phyloP scores from a whole-genome alignment of 2,329 filamentous ascomycete genomes.

The Aspergillus sp. region DNA sequence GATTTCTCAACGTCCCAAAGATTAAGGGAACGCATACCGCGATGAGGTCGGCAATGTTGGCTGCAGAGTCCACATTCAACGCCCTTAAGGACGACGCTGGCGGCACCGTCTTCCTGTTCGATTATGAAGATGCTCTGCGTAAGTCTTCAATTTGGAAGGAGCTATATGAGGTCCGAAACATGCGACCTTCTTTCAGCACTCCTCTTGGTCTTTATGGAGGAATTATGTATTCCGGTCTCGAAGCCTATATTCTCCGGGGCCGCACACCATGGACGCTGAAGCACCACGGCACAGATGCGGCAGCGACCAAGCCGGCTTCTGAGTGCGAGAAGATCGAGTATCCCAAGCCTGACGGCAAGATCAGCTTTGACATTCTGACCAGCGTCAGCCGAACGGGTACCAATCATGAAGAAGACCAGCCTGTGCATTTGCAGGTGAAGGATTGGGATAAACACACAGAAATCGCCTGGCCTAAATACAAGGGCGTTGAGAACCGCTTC shows the following conservation, averaged over 20 bases:
- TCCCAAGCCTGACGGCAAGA: conserved; percentile 90
- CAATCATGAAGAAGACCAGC: conserved; percentile 98
- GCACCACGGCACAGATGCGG: conserved; percentile 76
- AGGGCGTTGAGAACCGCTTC: conserved; percentile 94
- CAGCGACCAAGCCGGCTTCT: conserved; percentile 75
- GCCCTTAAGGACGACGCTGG: conserved; percentile 62
- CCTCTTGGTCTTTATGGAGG: conserved; percentile 87
- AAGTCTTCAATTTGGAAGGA: conserved; percentile 91
- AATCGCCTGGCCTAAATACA: conserved; percentile 79
- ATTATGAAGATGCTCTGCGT: conserved; percentile 87
- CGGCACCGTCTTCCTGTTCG: conserved; percentile 83
- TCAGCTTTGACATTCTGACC: conserved; percentile 94
- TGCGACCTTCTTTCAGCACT: conserved; percentile 90
- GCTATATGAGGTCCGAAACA: conserved; percentile 91
- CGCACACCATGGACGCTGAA: conserved; percentile 88
- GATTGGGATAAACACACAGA: conserved; percentile 91
- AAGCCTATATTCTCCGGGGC: conserved; percentile 84
- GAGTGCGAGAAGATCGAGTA: conserved; percentile 88
- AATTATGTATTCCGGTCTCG: conserved; percentile 86
- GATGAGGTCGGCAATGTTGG: conserved; percentile 96
- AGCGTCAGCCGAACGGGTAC: conserved; percentile 94
- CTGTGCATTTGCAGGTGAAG: conserved; percentile 89
- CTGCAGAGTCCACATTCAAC: conserved; percentile 82
- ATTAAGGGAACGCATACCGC: conserved; percentile 98
- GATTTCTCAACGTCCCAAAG: conserved; percentile 96